These are phyloP conservation scores for Leishmania arabica DNA, from an alignment of 208 protist genomes.

Conservation along the genomic window DNA sequence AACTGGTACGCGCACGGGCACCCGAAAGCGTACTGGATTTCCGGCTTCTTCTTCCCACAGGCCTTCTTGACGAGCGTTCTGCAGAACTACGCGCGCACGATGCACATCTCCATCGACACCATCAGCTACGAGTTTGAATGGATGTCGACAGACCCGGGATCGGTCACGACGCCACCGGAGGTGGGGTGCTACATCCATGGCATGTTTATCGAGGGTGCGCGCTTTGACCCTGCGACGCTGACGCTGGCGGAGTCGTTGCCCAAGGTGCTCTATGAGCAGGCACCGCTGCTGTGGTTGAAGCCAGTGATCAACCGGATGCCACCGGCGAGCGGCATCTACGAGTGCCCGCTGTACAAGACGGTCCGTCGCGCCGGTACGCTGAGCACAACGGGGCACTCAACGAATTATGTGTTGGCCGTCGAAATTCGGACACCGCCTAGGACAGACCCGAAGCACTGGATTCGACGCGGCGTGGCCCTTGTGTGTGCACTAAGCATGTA, in stretches of 20 bases:
- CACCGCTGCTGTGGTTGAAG: constrained; percentile 94
- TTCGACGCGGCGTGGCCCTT: constrained; percentile 94
- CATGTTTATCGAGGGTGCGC: constrained; percentile 95
- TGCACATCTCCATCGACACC: constrained; percentile 95
- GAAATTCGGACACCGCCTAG: constrained; percentile 94
- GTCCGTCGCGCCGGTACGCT: constrained; percentile 94
- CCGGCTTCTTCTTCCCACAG: constrained; percentile 98
- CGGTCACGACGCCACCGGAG: constrained; percentile 55
- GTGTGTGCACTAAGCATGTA: constrained; percentile 83
- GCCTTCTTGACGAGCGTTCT: constrained; percentile 94
- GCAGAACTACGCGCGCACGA: constrained; percentile 95
- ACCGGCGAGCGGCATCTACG: constrained; percentile 60
- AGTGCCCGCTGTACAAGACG: constrained; percentile 96
- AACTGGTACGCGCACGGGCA: constrained; percentile 95
- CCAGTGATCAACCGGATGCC: constrained; percentile 79
- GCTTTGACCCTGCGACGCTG: constrained; percentile 67
- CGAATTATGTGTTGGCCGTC: constrained; percentile 97
- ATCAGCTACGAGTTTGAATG: constrained; percentile 94
- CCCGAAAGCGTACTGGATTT: constrained; percentile 95
- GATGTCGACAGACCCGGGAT: constrained; percentile 44
- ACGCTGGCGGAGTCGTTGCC: constrained; percentile 88
- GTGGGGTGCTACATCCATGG: constrained; percentile 95
- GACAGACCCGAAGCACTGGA: constrained; percentile 93
- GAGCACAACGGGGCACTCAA: constrained; percentile 98
- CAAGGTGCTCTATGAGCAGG: constrained; percentile 93